A percentile compares a stretch with the other conserved stretches of the same genome.
These are phyloP conservation scores for Blastocystis sp. DNA, from an alignment of 352 stramenopile species.

Conservation along the genomic window DNA sequence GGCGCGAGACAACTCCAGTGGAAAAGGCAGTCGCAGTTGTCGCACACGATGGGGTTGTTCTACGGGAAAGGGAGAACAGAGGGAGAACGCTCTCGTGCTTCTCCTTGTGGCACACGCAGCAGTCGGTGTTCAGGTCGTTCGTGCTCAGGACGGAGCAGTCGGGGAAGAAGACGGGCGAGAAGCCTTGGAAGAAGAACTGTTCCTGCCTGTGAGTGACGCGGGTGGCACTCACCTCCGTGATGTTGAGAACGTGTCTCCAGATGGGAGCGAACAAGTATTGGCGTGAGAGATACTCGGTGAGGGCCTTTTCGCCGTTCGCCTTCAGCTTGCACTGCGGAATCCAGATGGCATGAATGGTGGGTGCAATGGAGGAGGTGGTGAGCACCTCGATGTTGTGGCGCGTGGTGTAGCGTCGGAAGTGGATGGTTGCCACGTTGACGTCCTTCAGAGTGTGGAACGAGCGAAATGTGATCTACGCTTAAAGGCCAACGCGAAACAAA, in stretches of 20 bases:
- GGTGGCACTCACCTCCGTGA: constrained; percentile 3
- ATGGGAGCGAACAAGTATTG: constrained; percentile 33
- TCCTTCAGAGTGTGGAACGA: constrained; percentile 25
- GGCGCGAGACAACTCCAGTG: constrained; percentile 14
- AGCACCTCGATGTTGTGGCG: constrained; percentile 32
- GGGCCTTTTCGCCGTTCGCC: constrained; percentile 35
- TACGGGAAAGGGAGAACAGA: neutral
- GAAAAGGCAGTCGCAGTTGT: constrained; percentile 29
- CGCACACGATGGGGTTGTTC: constrained; percentile 18
- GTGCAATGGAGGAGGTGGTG: neutral
- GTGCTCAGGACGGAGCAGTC: neutral
- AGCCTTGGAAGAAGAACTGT: constrained; percentile 60
- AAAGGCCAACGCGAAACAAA: neutral
- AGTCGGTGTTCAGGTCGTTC: constrained; percentile 29
- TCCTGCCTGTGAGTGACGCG: constrained; percentile 1
- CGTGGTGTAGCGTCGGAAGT: constrained; percentile 40
- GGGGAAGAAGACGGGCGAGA: constrained; percentile 25
- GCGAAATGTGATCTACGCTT: constrained; percentile 25
- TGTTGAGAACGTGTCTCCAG: constrained; percentile 28
- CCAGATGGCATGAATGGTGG: constrained; percentile 21
- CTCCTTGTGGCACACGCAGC: constrained; percentile 24
- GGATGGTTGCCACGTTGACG: neutral
- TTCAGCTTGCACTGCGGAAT: constrained; percentile 27
- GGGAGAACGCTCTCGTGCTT: neutral
- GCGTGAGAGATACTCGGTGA: constrained; percentile 9